Percentiles rank a stretch among this genome's conserved stretches.
Conservation (phyloP, 306 rosid genomes). For the Corylus avellana region DNA sequence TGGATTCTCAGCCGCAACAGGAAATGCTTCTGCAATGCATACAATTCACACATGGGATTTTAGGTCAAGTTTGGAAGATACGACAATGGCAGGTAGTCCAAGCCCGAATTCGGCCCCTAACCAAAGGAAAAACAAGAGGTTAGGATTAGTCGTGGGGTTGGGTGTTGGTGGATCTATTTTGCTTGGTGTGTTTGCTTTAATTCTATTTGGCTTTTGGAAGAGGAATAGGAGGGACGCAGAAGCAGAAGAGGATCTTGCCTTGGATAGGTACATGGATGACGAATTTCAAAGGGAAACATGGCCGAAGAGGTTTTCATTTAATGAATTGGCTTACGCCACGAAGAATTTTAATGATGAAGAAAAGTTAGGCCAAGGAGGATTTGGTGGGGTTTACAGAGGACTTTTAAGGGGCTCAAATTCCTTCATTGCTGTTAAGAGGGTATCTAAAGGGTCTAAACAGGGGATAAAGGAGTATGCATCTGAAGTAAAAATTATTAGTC, state of each 20-base stretch:
- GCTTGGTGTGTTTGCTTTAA: neutral
- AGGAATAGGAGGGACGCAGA: neutral
- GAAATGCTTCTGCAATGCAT: neutral
- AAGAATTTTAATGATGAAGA: neutral
- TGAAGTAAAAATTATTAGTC: neutral
- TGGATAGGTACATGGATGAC: neutral
- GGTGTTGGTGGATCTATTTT: neutral
- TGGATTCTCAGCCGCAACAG: slow-evolving; percentile 33
- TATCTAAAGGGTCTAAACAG: too few relatives aligned
- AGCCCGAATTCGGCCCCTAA: neutral
- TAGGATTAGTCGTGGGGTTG: neutral
- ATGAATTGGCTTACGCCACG: neutral
- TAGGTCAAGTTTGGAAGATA: neutral
- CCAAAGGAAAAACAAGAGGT: neutral
- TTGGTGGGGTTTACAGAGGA: neutral
- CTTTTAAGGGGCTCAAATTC: too few relatives aligned
- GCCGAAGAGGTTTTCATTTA: neutral
- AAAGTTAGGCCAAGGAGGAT: neutral
- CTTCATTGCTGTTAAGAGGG: too few relatives aligned
- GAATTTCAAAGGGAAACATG: neutral
- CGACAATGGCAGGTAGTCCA: neutral
- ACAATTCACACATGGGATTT: neutral
- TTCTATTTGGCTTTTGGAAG: neutral
- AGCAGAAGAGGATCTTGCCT: neutral
- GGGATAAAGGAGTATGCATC: neutral